These are phyloP conservation scores for Oryza rufipogon DNA, from an alignment of 176 grass and related monocot species.

Conservation along the genomic window DNA sequence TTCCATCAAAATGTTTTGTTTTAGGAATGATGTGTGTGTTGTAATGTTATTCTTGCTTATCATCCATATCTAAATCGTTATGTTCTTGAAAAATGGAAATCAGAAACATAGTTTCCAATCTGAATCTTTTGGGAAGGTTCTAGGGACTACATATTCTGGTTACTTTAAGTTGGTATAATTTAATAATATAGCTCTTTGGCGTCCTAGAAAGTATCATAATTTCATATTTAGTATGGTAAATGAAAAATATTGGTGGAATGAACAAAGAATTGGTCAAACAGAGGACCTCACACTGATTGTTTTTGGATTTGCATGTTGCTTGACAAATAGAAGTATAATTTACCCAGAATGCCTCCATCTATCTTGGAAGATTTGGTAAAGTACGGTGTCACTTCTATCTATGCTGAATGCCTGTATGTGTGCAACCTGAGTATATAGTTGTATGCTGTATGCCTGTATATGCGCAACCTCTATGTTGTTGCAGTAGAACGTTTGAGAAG, in stretches of 20 bases:
- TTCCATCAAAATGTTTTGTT: not conserved
- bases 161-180: not conserved
- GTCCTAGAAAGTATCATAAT: not conserved
- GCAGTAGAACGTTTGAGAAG: not conserved
- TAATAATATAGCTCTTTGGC: not conserved
- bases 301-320: not conserved
- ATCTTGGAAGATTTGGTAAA: not conserved
- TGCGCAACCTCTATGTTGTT: not conserved
- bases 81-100: not conserved
- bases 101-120: not conserved
- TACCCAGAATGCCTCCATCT: not conserved
- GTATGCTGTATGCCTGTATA: too few relatives aligned
- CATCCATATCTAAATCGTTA: not conserved
- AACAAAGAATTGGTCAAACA: not conserved
- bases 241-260: not conserved
- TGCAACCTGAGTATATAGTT: too few relatives aligned
- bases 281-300: not conserved
- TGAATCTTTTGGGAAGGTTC: not conserved
- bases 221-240: not conserved
- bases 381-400: not conserved
- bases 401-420: too few relatives aligned
- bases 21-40: not conserved
- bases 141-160: not conserved
- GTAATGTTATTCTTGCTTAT: not conserved
- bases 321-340: not conserved